Conservation (phyloP, 1,139 yeast genomes). For the Debaryomyces sp. region DNA sequence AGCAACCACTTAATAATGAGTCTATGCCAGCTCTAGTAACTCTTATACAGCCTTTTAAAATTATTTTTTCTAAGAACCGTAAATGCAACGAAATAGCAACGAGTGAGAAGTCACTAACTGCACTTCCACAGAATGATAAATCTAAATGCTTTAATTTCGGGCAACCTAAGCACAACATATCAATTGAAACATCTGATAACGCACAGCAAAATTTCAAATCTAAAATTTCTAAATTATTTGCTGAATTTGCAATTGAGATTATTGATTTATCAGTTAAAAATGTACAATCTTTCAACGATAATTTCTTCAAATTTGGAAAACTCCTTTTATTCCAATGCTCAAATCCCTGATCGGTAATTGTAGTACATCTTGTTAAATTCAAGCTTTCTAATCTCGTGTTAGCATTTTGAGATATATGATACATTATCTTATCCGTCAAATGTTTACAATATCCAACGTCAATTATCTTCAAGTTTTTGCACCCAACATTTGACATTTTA, state of each 20-base stretch:
- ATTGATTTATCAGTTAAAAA: conserved; percentile 69
- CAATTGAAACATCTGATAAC: conserved; percentile 67
- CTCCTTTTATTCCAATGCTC: conserved; percentile 60
- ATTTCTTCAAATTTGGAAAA: conserved; percentile 54
- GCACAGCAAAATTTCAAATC: conserved; percentile 78
- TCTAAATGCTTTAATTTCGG: conserved; percentile 56
- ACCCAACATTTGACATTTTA: conserved; percentile 39
- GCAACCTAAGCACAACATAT: conserved; percentile 66
- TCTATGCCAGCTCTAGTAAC: conserved; percentile 78
- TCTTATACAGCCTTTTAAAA: conserved; percentile 69
- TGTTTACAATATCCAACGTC: conserved; percentile 74
- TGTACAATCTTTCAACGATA: conserved; percentile 71
- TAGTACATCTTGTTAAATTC: conserved; percentile 73
- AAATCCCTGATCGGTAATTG: conserved; percentile 76
- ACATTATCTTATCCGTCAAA: conserved; percentile 67
- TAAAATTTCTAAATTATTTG: conserved; percentile 56
- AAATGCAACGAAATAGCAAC: conserved; percentile 63
- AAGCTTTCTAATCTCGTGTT: conserved; percentile 55
- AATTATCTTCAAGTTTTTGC: conserved; percentile 55
- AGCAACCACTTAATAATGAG: conserved; percentile 58
- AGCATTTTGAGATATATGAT: conserved; percentile 62
- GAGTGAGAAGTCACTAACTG: conserved; percentile 72
- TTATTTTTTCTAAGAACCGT: conserved; percentile 47
- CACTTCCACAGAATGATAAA: conserved; percentile 76
- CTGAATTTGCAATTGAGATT: conserved; percentile 61